Conservation (phyloP, 139 green algal genomes). For the Volvox reticuliferus region DNA sequence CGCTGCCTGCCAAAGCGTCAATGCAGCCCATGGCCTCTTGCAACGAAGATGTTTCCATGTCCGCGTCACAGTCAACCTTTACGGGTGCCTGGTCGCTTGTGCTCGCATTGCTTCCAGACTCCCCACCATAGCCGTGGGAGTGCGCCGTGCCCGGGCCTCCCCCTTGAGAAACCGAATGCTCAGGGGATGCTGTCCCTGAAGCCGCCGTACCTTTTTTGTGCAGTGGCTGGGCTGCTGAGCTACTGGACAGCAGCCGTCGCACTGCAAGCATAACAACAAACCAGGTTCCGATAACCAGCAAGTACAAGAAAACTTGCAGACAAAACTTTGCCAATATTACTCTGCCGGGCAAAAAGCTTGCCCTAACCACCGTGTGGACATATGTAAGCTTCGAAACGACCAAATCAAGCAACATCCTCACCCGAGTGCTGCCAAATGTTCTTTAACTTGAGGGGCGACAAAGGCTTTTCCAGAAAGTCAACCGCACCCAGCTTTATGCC, state of each 20-base stretch:
- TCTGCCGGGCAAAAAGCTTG: too few species aligned
- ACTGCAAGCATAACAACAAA: conserved; percentile 11
- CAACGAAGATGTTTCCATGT: conserved; percentile 43
- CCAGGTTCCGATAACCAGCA: too few species aligned
- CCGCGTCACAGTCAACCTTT: conserved; percentile 23
- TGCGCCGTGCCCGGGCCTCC: not conserved
- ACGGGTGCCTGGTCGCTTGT: conserved; percentile 32
- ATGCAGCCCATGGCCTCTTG: conserved; percentile 14
- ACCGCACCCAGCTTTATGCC: conserved; percentile 83
- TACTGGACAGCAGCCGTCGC: conserved; percentile 8
- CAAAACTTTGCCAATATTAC: too few species aligned
- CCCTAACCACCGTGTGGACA: too few species aligned
- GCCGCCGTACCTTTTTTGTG: conserved; percentile 16
- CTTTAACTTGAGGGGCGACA: conserved; percentile 79
- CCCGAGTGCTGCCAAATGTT: conserved; percentile 91
- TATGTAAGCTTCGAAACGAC: too few species aligned
- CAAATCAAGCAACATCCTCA: not conserved
- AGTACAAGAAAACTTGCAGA: too few species aligned
- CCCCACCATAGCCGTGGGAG: conserved; percentile 28
- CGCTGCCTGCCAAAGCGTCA: not conserved
- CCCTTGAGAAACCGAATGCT: conserved; percentile 37
- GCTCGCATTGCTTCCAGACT: conserved; percentile 49
- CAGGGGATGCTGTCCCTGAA: conserved; percentile 21
- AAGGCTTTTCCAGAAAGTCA: conserved; percentile 85
- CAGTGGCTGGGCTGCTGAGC: not conserved